phyloP scores from a whole-genome alignment of 257 asterid genomes.

The Dorcoceras hygrometricum region DNA sequence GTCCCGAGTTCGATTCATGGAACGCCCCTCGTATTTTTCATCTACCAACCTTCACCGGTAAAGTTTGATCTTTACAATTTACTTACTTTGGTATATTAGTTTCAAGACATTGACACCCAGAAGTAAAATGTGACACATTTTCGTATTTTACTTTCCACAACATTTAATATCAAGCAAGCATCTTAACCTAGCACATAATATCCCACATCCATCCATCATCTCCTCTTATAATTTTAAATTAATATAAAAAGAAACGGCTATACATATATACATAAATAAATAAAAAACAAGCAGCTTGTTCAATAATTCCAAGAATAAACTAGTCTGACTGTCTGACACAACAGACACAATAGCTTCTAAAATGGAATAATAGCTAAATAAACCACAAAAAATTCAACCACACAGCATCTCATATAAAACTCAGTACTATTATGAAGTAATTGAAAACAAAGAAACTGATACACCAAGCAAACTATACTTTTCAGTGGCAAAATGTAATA shows the following conservation, averaged over 20 bases:
- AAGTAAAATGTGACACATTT: too few relatives aligned
- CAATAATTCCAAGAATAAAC: background rate
- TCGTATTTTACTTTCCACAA: too few relatives aligned
- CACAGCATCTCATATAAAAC: background rate
- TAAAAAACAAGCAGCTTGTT: background rate
- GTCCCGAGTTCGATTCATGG: constrained; percentile 74
- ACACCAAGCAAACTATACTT: background rate
- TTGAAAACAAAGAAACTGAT: background rate
- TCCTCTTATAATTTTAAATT: background rate
- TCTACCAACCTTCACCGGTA: too few relatives aligned
- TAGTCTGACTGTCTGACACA: background rate
- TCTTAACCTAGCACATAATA: constrained; percentile 16
- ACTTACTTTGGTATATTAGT: too few relatives aligned
- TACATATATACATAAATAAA: background rate
- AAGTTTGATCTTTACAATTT: background rate
- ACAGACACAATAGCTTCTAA: too few relatives aligned
- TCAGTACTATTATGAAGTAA: background rate
- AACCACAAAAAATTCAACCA: background rate
- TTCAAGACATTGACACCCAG: too few relatives aligned
- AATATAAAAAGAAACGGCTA: background rate
- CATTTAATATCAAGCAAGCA: background rate
- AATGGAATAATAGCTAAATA: background rate
- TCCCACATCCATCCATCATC: constrained; percentile 4
- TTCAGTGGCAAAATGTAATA: too few relatives aligned
- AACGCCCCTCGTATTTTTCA: constrained; percentile 54